These are phyloP conservation scores for Dichomitus squalens DNA, from an alignment of 1,284 basidiomycete species.

Conservation along the genomic window DNA sequence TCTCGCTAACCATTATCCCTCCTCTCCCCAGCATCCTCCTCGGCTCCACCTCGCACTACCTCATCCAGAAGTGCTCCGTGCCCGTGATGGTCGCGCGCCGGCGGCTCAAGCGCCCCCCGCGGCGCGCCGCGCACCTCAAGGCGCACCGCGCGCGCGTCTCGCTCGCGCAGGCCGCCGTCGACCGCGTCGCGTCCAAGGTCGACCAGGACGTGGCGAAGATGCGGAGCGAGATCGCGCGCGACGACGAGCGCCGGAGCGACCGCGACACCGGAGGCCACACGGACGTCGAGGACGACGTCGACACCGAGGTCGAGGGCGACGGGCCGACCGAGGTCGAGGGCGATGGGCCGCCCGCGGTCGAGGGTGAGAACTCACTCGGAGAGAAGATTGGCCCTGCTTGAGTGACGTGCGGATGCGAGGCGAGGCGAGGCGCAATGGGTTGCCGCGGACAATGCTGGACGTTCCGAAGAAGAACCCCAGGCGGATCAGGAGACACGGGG, in stretches of 20 bases:
- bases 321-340: background rate
- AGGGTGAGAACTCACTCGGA: constrained; percentile 8
- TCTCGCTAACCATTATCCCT: background rate
- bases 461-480: too few species aligned
- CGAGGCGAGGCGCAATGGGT: too few species aligned
- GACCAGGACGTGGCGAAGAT: constrained; percentile 73
- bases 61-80: constrained; percentile 82
- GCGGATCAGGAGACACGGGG: too few species aligned
- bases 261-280: constrained; percentile 20
- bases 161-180: constrained; percentile 80
- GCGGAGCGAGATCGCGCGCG: constrained; percentile 68
- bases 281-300: constrained; percentile 24
- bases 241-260: constrained; percentile 41
- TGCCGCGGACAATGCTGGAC: too few species aligned
- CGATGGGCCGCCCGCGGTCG: background rate
- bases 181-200: constrained; percentile 74
- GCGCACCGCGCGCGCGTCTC: constrained; percentile 66
- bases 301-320: constrained; percentile 18
- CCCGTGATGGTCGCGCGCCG: constrained; percentile 72
- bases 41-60: constrained; percentile 96
- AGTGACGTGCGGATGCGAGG: background rate
- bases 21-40: constrained; percentile 74
- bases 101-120: constrained; percentile 51
- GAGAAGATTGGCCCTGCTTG: constrained; percentile 14
- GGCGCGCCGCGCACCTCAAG: constrained; percentile 41